Conservation (phyloP, 2,329 filamentous ascomycete genomes). For the Penicillium brasilianum region DNA sequence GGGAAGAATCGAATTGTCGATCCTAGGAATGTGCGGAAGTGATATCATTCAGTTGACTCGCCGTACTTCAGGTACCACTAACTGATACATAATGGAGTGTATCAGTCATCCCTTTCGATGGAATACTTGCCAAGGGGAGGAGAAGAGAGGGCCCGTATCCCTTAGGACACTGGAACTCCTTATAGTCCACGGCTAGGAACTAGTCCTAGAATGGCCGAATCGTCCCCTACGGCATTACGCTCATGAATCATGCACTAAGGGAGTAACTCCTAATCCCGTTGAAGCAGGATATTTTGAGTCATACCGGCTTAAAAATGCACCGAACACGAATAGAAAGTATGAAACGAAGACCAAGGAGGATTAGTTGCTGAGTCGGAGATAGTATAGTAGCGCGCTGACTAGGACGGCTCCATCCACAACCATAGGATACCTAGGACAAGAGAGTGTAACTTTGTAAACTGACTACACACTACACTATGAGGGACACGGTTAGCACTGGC, state of each 20-base stretch:
- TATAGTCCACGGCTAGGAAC: neutral
- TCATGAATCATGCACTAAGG: neutral
- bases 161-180: neutral
- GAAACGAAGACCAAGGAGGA: neutral
- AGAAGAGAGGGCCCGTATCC: too few species aligned
- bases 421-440: too few species aligned
- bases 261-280: neutral
- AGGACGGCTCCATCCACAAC: too few species aligned
- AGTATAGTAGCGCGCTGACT: too few species aligned
- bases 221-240: neutral
- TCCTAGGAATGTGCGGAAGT: constrained; percentile 21
- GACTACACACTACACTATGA: too few species aligned
- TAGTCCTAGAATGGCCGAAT: neutral
- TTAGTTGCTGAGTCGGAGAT: neutral
- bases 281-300: neutral
- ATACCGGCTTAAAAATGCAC: neutral
- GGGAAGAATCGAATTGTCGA: constrained; percentile 17
- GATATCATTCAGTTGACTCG: neutral
- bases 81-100: too few species aligned
- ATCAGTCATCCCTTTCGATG: constrained; percentile 11
- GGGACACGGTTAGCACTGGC: too few species aligned
- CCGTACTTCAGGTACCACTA: neutral
- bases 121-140: neutral
- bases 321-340: neutral
- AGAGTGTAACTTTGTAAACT: too few species aligned